Percentiles rank a stretch among this genome's conserved stretches.
Evolutionary conservation across 2,329 filamentous ascomycete genomes (phyloP).

Genomic region (Elsinoe batatas): DNA sequence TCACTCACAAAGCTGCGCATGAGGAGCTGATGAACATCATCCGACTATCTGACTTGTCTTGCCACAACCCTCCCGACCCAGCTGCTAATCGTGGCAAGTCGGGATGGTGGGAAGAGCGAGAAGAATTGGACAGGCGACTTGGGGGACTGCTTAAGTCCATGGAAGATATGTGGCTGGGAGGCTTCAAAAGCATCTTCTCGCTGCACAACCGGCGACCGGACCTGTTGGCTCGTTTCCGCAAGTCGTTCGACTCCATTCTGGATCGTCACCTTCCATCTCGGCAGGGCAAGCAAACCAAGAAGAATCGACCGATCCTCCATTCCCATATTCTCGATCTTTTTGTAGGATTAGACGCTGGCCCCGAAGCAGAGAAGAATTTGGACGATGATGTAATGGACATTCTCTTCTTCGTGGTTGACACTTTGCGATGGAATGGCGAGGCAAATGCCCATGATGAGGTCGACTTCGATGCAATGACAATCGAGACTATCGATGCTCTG

Average conservation of each 20-base stretch:
- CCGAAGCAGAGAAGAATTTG: constrained; percentile 57
- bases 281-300: constrained; percentile 45
- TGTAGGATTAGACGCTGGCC: constrained; percentile 68
- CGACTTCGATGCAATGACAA: constrained; percentile 83
- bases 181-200: constrained; percentile 90
- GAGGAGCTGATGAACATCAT: constrained; percentile 77
- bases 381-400: constrained; percentile 88
- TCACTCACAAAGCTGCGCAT: constrained; percentile 72
- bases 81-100: constrained; percentile 63
- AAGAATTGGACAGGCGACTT: constrained; percentile 67
- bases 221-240: constrained; percentile 64
- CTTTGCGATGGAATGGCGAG: constrained; percentile 93
- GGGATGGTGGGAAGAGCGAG: constrained; percentile 83
- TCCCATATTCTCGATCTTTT: constrained; percentile 74
- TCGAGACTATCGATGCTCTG: constrained; percentile 79
- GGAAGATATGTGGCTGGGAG: constrained; percentile 88
- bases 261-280: constrained; percentile 80
- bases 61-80: constrained; percentile 64
- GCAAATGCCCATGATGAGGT: constrained; percentile 96
- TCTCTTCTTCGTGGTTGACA: constrained; percentile 91
- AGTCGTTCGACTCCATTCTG: constrained; percentile 66
- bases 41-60: constrained; percentile 67
- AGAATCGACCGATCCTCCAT: constrained; percentile 45
- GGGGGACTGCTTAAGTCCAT: constrained; percentile 72
- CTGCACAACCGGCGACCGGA: constrained; percentile 54